phyloP scores from a whole-genome alignment of 352 stramenopile genomes.

The Globisporangium acanthophoron region DNA sequence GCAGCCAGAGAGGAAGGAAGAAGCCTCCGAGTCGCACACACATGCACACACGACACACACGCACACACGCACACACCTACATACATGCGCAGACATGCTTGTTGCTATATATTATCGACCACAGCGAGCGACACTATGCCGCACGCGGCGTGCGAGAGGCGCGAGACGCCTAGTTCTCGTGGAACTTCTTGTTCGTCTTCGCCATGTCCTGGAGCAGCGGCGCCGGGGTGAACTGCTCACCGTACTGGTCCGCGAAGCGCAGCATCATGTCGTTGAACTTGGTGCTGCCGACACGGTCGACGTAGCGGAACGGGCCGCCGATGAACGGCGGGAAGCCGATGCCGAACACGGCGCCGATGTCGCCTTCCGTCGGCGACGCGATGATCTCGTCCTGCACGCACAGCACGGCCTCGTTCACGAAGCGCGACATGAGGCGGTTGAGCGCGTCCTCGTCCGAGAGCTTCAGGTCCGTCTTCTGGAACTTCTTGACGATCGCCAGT shows the following conservation, averaged over 20 bases:
- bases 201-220: constrained; percentile 96
- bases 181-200: constrained; percentile 97
- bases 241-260: constrained; percentile 92
- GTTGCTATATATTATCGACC: background rate
- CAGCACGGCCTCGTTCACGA: constrained; percentile 97
- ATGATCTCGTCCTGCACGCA: constrained; percentile 98
- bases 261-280: constrained; percentile 97
- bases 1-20: background rate
- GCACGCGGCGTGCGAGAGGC: background rate
- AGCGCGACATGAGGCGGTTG: constrained; percentile 93
- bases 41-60: background rate
- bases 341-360: constrained; percentile 98
- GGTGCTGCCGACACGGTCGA: constrained; percentile 91
- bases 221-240: constrained; percentile 94
- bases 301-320: constrained; percentile 95
- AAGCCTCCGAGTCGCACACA: background rate
- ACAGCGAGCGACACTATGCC: background rate
- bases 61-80: background rate
- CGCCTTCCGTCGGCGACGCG: constrained; percentile 92
- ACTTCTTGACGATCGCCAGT: constrained; percentile 77
- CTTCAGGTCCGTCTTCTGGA: constrained; percentile 72
- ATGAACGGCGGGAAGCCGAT: constrained; percentile 98
- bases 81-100: background rate
- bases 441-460: constrained; percentile 82
- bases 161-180: constrained; percentile 54